phyloP scores from a whole-genome alignment of 106 monocot species.

The Vanilla planifolia region DNA sequence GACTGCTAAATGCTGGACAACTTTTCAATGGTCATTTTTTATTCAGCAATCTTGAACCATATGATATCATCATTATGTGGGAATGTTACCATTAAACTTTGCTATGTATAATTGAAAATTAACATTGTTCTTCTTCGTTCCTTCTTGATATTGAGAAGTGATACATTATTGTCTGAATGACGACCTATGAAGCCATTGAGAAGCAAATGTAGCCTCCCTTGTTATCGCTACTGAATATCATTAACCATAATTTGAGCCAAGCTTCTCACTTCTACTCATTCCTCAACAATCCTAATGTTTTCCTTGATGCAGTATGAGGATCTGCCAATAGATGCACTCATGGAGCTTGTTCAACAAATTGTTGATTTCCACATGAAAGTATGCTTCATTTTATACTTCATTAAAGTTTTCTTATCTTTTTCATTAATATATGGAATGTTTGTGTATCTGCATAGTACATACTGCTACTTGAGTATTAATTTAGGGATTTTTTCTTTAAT shows the following conservation, averaged over 20 bases:
- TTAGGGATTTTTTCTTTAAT: not conserved
- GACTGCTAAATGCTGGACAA: too few relatives aligned
- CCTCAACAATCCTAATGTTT: slow-evolving; percentile 6
- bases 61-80: too few relatives aligned
- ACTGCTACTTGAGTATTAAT: not conserved
- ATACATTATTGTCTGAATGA: too few relatives aligned
- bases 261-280: not conserved
- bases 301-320: slow-evolving; percentile 58
- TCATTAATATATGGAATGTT: not conserved
- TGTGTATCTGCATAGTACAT: not conserved
- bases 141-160: too few relatives aligned
- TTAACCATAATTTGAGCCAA: not conserved
- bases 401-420: not conserved
- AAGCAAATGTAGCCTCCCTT: not conserved
- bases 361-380: slow-evolving; percentile 99
- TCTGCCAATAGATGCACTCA: slow-evolving; percentile 59
- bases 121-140: too few relatives aligned
- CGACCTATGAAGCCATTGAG: too few relatives aligned
- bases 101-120: too few relatives aligned
- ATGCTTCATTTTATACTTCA: not conserved
- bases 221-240: not conserved
- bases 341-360: slow-evolving; percentile 96
- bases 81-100: too few relatives aligned
- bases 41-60: too few relatives aligned
- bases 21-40: too few relatives aligned